Evolutionary conservation across 1,284 basidiomycete species (phyloP).

Genomic region (Microbotryum intermedium): DNA sequence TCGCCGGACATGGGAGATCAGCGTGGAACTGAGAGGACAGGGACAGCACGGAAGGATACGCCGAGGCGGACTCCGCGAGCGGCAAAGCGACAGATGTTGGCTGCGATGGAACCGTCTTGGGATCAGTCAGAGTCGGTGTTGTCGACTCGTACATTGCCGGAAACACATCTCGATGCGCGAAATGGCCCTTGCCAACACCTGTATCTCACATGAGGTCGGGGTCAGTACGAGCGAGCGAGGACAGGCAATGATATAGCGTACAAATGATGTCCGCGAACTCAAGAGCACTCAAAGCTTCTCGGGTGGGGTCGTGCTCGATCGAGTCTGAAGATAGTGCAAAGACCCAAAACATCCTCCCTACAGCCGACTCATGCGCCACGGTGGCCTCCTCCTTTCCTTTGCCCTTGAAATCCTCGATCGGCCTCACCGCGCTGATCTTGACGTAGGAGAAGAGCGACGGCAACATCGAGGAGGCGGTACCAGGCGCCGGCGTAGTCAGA

Average conservation of each 20-base stretch:
- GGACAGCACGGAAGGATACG: slow-evolving; percentile 17
- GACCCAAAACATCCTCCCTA: slow-evolving; percentile 21
- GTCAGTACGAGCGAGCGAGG: background rate
- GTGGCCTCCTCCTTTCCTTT: slow-evolving; percentile 9
- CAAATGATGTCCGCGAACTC: slow-evolving; percentile 8
- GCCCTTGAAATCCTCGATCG: background rate
- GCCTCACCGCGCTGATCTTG: background rate
- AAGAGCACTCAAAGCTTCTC: background rate
- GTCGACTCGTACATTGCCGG: slow-evolving; percentile 12
- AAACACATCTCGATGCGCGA: slow-evolving; percentile 18
- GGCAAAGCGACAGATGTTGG: background rate
- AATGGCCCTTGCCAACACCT: slow-evolving; percentile 16
- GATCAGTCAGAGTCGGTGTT: background rate
- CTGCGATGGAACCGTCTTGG: too few species aligned
- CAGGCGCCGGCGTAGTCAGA: background rate
- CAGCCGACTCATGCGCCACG: background rate
- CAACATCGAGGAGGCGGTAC: background rate
- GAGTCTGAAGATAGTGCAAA: slow-evolving; percentile 11
- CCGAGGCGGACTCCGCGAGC: background rate
- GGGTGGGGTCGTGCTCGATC: background rate
- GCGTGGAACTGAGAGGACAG: slow-evolving; percentile 6
- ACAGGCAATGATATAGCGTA: background rate
- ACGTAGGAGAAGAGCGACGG: background rate
- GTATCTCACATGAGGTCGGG: background rate
- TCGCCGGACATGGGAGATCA: background rate